Base-by-base conservation (phyloP, 176 grass and related monocot genomes). In the Lolium rigidum region DNA sequence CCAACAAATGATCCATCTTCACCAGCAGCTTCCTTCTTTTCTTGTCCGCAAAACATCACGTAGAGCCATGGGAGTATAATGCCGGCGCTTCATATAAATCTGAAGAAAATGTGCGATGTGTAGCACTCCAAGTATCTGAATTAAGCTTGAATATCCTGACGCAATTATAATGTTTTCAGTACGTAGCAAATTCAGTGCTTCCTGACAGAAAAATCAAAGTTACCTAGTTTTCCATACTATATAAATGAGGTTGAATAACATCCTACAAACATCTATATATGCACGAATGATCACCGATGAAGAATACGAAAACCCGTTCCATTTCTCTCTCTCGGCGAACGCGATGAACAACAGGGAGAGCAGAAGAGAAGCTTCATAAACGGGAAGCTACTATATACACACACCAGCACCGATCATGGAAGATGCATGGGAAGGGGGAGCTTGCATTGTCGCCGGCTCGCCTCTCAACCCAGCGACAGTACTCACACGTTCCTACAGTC, bases 391-490 rank as follows among this genome's bases (percentile, higher is more conserved):
- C 74, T 76, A 76, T 76, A 31, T 72, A 64, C 48, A 85, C 59
- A 65, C 54, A 14, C 66, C 68, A 15, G 51, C 81, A 13, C 0
- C 82, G 49, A 14, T 5, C 25, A 69, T 24, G 22, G 31, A 35
- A 35, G 31, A 24, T 80, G 80, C 70, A 78, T 88, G 83, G 87
- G 77, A 81, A 70, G 88, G 90, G 90, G 77, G 81, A 81, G 85
- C 84, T 31, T 5, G 0, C 72, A 37, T 51, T 9, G 47, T 62
- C 5, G 62, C 50, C 35, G 49, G 59, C 80, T 87, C 87, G 54
- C 91, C 88, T 90, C 85, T 74, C 90, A 92, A 76, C 84, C 90
- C 88, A 13, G 49, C 43, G 78, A 79, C 70, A 35, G 31, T 35
- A 20, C 51, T 26, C 13, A 20, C 18, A 57, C 59, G 20, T 66